Percentiles rank a stretch among this genome's conserved stretches.
Evolutionary conservation across 306 rosid species (phyloP).

Genomic region (Trifolium repens): DNA sequence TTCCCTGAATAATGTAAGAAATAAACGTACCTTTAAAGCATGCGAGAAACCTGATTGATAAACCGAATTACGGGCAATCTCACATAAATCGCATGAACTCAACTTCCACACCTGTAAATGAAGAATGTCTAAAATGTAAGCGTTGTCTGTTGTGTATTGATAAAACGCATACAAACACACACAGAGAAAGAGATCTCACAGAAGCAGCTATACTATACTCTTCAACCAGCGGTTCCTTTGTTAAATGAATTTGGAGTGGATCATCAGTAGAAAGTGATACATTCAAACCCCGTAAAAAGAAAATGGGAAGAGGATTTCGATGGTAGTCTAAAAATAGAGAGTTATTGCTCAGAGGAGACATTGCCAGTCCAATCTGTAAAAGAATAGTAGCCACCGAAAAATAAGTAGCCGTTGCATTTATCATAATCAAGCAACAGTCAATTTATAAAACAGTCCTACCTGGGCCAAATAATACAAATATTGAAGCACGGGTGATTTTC

Average conservation of each 20-base stretch:
- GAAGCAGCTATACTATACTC: conserved; percentile 99
- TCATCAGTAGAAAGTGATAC: conserved; percentile 99
- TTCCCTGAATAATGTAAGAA: background rate
- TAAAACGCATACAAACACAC: background rate
- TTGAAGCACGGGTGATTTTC: conserved; percentile 93
- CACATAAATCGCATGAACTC: conserved; percentile 96
- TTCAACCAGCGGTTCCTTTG: conserved; percentile 97
- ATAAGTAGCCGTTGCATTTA: conserved; percentile 10
- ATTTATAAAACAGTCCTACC: conserved; percentile 49
- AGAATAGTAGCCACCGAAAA: conserved; percentile 12
- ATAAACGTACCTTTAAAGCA: conserved; percentile 75
- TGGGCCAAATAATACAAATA: conserved; percentile 88
- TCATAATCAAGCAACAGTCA: conserved; percentile 38
- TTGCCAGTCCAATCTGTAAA: conserved; percentile 87
- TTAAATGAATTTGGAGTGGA: conserved; percentile 98
- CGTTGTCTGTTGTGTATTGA: background rate
- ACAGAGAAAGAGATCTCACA: conserved; percentile 62
- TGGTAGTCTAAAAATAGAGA: conserved; percentile 95
- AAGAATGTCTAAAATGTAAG: conserved; percentile 27
- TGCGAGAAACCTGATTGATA: conserved; percentile 96
- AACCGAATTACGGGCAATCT: conserved; percentile 95
- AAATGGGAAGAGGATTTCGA: conserved; percentile 89
- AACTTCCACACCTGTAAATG: conserved; percentile 87
- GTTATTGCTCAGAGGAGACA: conserved; percentile 98
- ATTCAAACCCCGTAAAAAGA: conserved; percentile 92